Evolutionary conservation across 2,329 filamentous ascomycete genomes (phyloP), one percentile per base, ranked within the genome.

Genomic region (Colletotrichum sp.): DNA sequence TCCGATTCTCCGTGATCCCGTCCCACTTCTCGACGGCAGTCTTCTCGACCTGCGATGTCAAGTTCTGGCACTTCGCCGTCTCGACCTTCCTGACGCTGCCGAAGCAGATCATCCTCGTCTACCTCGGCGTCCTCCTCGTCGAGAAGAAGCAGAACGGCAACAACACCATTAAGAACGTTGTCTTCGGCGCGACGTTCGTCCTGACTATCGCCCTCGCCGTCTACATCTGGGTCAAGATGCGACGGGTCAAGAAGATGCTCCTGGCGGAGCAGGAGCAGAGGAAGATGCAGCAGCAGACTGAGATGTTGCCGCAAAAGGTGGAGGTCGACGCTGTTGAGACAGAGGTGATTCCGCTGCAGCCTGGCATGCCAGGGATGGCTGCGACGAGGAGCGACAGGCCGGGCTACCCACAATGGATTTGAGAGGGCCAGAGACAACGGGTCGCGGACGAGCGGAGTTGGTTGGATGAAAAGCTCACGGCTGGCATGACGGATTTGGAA

Each of bases 1-100:
- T 86, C 67, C 84, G 85, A 32, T 83, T 86, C 68, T 86, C 84
- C 59, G 80, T 85, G 43, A 83, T 86, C 32, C 85, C 85, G 16
- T 83, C 84, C 13, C 85, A 87, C 77, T 84, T 87, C 78, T 85
- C 84, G 6, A 86, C 85, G 3, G 85, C 85, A n/a, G 84, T 87
- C 32, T 86, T 87, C 75, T 84, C 85, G 12, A 85, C 84, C 32
- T 86, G 84, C 79, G 83, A 85, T 71, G 84, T 87, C 48, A 83
- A 82, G 63, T 87, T 87, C 79, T 85, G 84, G 83, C 78, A 82
- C 69, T 86, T 85, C 67, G 81, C 83, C 71, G 70, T 86, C 64
- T 84, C 85, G 4, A 86, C 84, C 18, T 83, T 86, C 77, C 71
- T 86, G 52, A 85, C 85, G 7, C 80, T 87, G 3, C 85, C 85